Evolutionary conservation across 305 asterid genomes (phyloP).

Genomic region (Euphrasia arctica): DNA sequence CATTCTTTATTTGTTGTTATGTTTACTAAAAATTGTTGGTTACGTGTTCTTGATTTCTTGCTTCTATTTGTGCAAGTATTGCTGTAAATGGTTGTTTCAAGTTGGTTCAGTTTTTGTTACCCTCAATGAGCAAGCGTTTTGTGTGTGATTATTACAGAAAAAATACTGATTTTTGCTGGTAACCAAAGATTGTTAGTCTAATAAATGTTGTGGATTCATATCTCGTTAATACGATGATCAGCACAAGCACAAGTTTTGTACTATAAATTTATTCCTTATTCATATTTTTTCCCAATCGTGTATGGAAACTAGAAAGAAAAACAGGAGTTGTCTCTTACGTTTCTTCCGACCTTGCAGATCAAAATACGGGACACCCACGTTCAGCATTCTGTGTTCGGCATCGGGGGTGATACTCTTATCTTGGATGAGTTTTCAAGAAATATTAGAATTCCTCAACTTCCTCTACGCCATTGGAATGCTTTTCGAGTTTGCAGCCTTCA

Average conservation of each 20-base stretch:
- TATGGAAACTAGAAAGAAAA: neutral
- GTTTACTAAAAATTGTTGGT: neutral
- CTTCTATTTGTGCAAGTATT: no score
- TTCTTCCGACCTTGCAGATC: conserved; percentile 47
- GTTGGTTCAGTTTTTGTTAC: no score
- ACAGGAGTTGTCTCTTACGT: conserved; percentile 26
- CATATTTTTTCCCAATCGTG: neutral
- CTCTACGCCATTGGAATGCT: conserved; percentile 85
- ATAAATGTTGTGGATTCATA: no score
- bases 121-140: no score
- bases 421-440: conserved; percentile 97
- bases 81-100: no score
- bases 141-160: no score
- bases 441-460: conserved; percentile 85
- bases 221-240: no score
- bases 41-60: neutral
- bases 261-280: no score
- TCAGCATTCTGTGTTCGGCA: conserved; percentile 89
- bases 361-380: conserved; percentile 80
- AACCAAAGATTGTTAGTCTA: no score
- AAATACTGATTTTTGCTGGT: no score
- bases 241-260: no score
- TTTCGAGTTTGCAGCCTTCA: conserved; percentile 87
- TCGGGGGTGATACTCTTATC: conserved; percentile 75
- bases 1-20: neutral